Evolutionary conservation across 2,329 filamentous ascomycete species (phyloP), one percentile per base, ranked within the genome.

Genomic region (Alternaria arborescens): DNA sequence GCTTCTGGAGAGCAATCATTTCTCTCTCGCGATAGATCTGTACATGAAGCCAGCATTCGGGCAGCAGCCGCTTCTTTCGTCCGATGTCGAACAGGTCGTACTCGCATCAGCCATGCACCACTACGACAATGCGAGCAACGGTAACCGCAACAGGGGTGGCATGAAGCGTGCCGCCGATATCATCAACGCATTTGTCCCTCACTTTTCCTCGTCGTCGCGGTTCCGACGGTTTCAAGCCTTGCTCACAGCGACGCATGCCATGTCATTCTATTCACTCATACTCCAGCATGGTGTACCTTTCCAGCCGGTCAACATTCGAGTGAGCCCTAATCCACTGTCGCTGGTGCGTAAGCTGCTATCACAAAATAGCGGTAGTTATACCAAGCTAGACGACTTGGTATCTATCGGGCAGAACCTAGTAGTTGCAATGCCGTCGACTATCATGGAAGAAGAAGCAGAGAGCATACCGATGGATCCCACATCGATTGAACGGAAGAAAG

Each of bases 81-180:
- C 83, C 3, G 75, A 83, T 7, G 78, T 92, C 1, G 86, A 88
- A 70, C 83, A 87, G 5, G 86, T 87, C 1, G 81, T 93, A 8
- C 80, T 91, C 42, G 82, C 82, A 1, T 83, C 88, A 47, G 89
- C 89, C 1, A 85, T 93, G 80, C 83, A 86, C 55, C 86, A 89
- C 4, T 95, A 93, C 72, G 92, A 95, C 71, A 92, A 92, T 72
- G 91, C 92, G 3, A 91, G 90, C 22, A 95, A 95, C 70, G 90
- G 91, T 0, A 93, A 94, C 69, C 87, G 87, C 56, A 91, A 86
- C 2, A 85, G 91, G 66, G 92, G 92, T 16, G 90, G 90, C 0
- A 84, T 95, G 70, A 92, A 92, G 78, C 92, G 88, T 76, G 92
- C 91, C 46, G 85, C 90, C 66, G 75, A 78, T 57, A 77, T 76